Percentiles rank a stretch among this genome's conserved stretches.
Conservation (phyloP, 2,329 filamentous ascomycete genomes). For the Penicillium sp. region DNA sequence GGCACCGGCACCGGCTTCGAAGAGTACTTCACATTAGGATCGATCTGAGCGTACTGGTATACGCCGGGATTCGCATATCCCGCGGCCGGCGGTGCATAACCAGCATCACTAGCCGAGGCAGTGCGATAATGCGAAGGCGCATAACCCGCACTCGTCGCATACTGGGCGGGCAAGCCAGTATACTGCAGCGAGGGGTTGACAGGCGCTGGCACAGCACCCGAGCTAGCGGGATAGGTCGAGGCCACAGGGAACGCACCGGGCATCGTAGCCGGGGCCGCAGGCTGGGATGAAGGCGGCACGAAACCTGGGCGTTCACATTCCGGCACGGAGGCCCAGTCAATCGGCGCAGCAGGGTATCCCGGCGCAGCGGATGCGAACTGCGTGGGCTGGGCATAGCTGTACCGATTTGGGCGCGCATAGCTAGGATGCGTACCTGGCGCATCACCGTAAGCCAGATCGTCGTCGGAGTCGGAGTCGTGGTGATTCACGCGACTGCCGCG, state of each 20-base stretch:
- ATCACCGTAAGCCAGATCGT: constrained; percentile 36
- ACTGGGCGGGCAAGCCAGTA: constrained; percentile 17
- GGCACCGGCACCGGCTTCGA: constrained; percentile 17
- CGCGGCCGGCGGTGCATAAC: constrained; percentile 7
- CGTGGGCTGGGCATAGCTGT: constrained; percentile 26
- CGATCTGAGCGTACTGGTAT: constrained; percentile 36
- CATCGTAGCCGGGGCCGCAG: constrained; percentile 17
- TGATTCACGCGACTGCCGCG: constrained; percentile 14
- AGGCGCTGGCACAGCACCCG: constrained; percentile 14
- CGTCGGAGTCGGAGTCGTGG: constrained; percentile 23
- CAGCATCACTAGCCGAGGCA: constrained; percentile 22
- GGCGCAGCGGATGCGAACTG: constrained; percentile 14
- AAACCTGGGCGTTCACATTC: constrained; percentile 37
- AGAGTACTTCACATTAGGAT: constrained; percentile 34
- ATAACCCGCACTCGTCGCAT: constrained; percentile 16
- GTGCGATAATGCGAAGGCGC: constrained; percentile 26
- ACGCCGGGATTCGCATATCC: constrained; percentile 27
- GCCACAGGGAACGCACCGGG: constrained; percentile 27
- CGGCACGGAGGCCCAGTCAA: constrained; percentile 33
- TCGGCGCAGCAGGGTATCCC: constrained; percentile 9
- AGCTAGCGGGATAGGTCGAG: constrained; percentile 18
- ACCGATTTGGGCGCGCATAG: constrained; percentile 27
- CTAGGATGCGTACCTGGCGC: constrained; percentile 25
- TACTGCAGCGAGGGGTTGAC: constrained; percentile 28
- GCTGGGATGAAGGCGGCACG: constrained; percentile 32